phyloP scores from a whole-genome alignment of 768 basidiomycete species.

The Solioccasus polychromus region DNA sequence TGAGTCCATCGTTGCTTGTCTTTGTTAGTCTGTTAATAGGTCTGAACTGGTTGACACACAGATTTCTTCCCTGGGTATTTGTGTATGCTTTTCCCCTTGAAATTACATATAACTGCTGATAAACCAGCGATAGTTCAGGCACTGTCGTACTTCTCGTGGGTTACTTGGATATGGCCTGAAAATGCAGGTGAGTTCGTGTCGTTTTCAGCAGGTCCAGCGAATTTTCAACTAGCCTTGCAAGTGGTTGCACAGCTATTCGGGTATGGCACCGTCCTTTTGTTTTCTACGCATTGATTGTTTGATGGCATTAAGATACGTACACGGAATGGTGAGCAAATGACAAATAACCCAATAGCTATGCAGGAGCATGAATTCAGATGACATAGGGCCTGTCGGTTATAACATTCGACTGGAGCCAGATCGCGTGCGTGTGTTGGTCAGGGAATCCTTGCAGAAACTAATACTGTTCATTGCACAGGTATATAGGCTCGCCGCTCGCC shows the following conservation, averaged over 20 bases:
- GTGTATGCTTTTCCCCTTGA: too few relatives aligned
- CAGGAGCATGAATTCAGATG: too few relatives aligned
- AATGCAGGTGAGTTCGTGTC: conserved; percentile 45
- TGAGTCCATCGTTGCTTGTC: too few relatives aligned
- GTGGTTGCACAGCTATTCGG: conserved; percentile 48
- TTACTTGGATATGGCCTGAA: conserved; percentile 53
- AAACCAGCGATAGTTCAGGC: conserved; percentile 38
- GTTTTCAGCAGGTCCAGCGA: too few relatives aligned
- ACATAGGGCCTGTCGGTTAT: conserved; percentile 63
- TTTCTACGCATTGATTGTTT: too few relatives aligned
- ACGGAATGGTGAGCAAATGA: conserved; percentile 43
- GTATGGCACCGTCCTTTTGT: conserved; percentile 29
- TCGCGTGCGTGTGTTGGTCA: conserved; percentile 36
- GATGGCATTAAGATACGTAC: conserved; percentile 27
- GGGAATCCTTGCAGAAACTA: not conserved
- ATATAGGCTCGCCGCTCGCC: conserved; percentile 52
- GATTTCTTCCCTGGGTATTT: conserved; percentile 47
- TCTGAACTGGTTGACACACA: too few relatives aligned
- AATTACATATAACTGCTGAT: too few relatives aligned
- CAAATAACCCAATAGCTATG: too few relatives aligned
- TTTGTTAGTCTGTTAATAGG: too few relatives aligned
- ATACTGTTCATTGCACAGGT: conserved; percentile 12
- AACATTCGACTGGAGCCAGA: conserved; percentile 82
- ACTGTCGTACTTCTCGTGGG: conserved; percentile 58
- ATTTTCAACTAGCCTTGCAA: too few relatives aligned